phyloP scores from a whole-genome alignment of 2,329 filamentous ascomycete genomes.

The Phaeosphaeria sp. region DNA sequence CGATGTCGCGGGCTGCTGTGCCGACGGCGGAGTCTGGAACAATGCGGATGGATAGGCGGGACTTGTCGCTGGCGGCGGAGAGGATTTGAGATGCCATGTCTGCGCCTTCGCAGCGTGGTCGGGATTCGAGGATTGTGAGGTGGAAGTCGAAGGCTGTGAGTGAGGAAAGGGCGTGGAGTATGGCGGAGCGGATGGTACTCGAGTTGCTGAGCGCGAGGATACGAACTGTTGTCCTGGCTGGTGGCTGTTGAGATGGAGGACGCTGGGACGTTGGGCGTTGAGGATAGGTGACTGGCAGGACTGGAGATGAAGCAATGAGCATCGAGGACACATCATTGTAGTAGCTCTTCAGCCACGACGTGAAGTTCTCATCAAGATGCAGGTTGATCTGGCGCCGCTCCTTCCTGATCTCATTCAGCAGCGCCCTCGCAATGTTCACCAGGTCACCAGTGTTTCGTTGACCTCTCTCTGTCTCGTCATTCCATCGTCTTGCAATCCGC shows the following conservation, averaged over 20 bases:
- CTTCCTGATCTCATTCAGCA: slow-evolving; percentile 7
- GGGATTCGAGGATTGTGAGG: slow-evolving; percentile 69
- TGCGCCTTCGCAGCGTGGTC: slow-evolving; percentile 71
- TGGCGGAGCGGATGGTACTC: slow-evolving; percentile 63
- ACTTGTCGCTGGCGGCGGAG: slow-evolving; percentile 6
- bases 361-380: slow-evolving; percentile 11
- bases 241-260: neutral
- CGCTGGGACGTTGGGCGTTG: neutral
- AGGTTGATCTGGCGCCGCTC: slow-evolving; percentile 4
- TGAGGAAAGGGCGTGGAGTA: slow-evolving; percentile 53
- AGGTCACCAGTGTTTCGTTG: slow-evolving; percentile 2
- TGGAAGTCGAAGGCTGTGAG: slow-evolving; percentile 53
- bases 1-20: slow-evolving; percentile 58
- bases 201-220: slow-evolving; percentile 53
- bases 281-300: slow-evolving; percentile 1
- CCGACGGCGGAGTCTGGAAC: slow-evolving; percentile 68
- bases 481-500: slow-evolving; percentile 8
- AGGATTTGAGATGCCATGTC: slow-evolving; percentile 59
- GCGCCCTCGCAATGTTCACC: neutral
- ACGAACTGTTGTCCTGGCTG: slow-evolving; percentile 4
- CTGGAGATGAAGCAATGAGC: neutral
- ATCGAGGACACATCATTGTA: neutral
- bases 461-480: slow-evolving; percentile 6
- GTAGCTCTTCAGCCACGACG: slow-evolving; percentile 7
- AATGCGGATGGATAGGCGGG: slow-evolving; percentile 54